Conservation (phyloP, 306 rosid genomes). For the Trifolium fragiferum region DNA sequence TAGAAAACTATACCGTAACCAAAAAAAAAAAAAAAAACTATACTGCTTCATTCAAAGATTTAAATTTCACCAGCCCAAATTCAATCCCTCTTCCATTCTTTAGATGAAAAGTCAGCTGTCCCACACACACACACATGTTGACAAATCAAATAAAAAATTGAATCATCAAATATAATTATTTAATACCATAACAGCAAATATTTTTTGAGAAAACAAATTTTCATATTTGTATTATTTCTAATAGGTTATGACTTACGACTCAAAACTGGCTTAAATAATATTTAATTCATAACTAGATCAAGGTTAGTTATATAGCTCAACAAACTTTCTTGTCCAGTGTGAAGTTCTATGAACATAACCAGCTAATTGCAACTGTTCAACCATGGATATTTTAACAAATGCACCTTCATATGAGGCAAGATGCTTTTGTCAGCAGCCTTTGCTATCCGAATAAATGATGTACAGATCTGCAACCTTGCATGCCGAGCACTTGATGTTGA, state of each 20-base stretch:
- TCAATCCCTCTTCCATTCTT: background rate
- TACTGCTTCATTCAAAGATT: background rate
- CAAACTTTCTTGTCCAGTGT: constrained; percentile 9
- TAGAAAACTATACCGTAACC: background rate
- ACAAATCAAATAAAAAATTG: constrained; percentile 5
- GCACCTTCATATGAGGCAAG: constrained; percentile 98
- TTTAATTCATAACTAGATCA: constrained; percentile 15
- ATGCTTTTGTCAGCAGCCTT: constrained; percentile 90
- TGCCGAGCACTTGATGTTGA: constrained; percentile 75
- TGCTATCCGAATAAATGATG: constrained; percentile 94
- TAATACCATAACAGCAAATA: background rate
- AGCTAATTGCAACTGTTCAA: constrained; percentile 5
- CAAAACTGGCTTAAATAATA: constrained; percentile 12
- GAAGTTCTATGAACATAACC: constrained; percentile 21
- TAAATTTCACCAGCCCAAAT: background rate
- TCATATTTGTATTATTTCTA: background rate
- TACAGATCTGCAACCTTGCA: constrained; percentile 92
- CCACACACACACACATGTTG: background rate
- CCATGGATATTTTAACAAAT: constrained; percentile 30
- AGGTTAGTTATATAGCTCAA: constrained; percentile 20
- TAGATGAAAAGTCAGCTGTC: background rate
- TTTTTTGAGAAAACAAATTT: background rate
- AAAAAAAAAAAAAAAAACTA: background rate
- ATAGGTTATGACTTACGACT: background rate
- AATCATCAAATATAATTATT: constrained; percentile 2